Conservation (phyloP, 1,139 yeast species). For the Geotrichum bryndzae region DNA sequence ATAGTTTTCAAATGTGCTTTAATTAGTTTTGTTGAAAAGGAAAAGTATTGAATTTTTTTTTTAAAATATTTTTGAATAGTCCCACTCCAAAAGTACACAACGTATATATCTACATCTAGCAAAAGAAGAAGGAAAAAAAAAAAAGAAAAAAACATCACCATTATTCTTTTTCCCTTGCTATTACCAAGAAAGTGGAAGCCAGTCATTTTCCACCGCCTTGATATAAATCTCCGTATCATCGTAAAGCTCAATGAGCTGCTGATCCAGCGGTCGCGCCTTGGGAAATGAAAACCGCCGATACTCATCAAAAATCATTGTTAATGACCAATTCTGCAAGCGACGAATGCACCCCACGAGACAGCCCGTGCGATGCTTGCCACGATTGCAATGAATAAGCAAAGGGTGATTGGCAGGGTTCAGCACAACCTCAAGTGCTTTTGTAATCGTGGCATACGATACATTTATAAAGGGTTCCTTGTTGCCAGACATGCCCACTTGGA, state of each 20-base stretch:
- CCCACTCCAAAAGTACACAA: no score
- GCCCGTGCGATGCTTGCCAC: conserved; percentile 96
- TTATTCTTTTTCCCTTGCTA: neutral
- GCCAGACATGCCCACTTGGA: conserved; percentile 91
- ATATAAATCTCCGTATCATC: conserved; percentile 55
- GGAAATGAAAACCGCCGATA: conserved; percentile 92
- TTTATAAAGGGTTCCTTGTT: conserved; percentile 93
- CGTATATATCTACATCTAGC: no score
- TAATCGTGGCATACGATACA: conserved; percentile 65
- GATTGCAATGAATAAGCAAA: conserved; percentile 82
- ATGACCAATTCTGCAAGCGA: conserved; percentile 83
- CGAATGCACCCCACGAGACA: conserved; percentile 90
- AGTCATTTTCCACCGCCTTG: conserved; percentile 46
- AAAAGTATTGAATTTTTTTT: no score
- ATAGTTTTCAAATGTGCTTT: no score
- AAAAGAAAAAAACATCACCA: neutral
- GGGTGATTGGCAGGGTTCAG: conserved; percentile 86
- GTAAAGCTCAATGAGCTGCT: conserved; percentile 87
- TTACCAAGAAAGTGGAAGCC: conserved; percentile 68
- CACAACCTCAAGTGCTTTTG: conserved; percentile 75
- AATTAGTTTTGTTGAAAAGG: no score
- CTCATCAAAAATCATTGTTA: conserved; percentile 90
- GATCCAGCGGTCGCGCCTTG: conserved; percentile 90
- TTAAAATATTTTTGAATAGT: no score
- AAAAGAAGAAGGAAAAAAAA: no score